Evolutionary conservation across 2,329 filamentous ascomycete genomes (phyloP), one percentile per base, ranked within the genome.

Genomic region (Neodidymelliopsis sp.): DNA sequence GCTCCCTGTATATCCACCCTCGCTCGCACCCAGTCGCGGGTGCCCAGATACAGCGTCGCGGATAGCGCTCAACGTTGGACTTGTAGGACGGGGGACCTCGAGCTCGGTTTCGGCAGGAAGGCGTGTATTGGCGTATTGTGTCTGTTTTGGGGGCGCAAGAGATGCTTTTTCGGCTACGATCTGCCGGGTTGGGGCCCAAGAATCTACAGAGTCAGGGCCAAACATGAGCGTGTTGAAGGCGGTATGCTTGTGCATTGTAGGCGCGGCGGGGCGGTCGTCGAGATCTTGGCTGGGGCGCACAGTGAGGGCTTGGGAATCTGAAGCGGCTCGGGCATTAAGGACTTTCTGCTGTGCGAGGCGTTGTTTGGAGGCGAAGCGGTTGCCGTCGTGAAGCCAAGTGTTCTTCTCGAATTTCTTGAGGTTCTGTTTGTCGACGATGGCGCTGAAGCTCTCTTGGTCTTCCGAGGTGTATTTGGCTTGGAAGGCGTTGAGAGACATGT

Each of bases 381-480:
- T 97, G 20, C 86, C 89, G 8, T 85, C 82, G 85, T 91, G 96
- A 34, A 97, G 79, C 89, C 93, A 97, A 1, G 86, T 85, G 66
- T 96, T 89, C 63, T 93, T 96, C 65, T 92, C 87, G 0, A 89
- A 87, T 39, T 82, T 84, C 70, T 91, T 93, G 53, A 86, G 81
- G 66, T 97, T 99, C 66, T 97, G 91, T 65, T 87, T 89, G 75
- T 99, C 94, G 20, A 97, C 78, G 1, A 99, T 80, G 62, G 87
- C 88, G 73, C 96, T 96, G 77, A 99, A 97, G 62, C 90, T 95
- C 69, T 97, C 94, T 67, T 97, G 97, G 71, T 99, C 94, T 73
- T 99, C 94, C 66, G 91, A 96, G 1, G 93, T 99, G 75, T 97
- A 97, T 60, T 90, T 93, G 3, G 89, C 83, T 68, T 99, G 94